phyloP scores from a whole-genome alignment of 768 basidiomycete genomes.

The Lyophyllum semitale region DNA sequence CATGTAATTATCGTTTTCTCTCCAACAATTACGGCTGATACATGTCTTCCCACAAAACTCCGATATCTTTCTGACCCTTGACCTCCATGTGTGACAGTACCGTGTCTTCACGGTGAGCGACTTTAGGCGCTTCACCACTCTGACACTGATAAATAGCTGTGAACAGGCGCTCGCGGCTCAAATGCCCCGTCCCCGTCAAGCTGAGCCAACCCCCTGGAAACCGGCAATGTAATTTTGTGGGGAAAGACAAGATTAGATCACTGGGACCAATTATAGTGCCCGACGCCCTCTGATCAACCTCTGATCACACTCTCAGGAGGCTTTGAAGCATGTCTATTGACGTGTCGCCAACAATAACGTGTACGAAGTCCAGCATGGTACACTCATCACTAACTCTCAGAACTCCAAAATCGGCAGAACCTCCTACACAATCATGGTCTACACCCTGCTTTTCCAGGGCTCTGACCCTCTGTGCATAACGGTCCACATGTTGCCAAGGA shows the following conservation, averaged over 20 bases:
- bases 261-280: background rate
- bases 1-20: no score
- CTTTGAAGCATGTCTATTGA: background rate
- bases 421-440: background rate
- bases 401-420: background rate
- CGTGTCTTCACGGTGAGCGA: background rate
- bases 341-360: background rate
- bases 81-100: background rate
- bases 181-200: background rate
- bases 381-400: background rate
- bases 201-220: background rate
- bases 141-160: background rate
- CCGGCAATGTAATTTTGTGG: background rate
- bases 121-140: background rate
- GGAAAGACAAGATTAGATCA: slow-evolving; percentile 4
- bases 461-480: background rate
- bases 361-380: background rate
- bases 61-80: background rate
- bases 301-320: background rate
- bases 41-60: slow-evolving; percentile 5
- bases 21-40: slow-evolving; percentile 1
- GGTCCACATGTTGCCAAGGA: background rate
- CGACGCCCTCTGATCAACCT: no score
- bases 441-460: background rate
- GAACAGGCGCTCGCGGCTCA: background rate